Evolutionary conservation across 106 monocot species (phyloP).

Genomic region (Platanthera guangdongensis): DNA sequence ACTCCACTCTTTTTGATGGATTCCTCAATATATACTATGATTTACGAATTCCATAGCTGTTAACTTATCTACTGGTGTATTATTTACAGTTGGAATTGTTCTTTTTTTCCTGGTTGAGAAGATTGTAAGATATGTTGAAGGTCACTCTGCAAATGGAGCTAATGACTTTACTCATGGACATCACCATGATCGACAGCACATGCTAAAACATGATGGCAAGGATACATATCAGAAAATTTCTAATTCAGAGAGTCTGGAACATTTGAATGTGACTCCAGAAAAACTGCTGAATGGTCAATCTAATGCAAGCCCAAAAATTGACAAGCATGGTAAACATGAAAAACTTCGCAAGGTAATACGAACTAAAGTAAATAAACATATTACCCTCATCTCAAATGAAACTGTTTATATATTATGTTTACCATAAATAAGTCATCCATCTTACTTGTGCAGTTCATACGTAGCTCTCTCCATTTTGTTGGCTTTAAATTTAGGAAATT

Average conservation of each 20-base stretch:
- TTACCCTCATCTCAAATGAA: neutral
- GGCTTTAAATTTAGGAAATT: neutral
- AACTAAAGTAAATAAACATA: neutral
- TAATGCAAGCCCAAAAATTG: slow-evolving; percentile 16
- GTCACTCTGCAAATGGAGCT: slow-evolving; percentile 35
- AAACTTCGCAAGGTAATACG: slow-evolving; percentile 47
- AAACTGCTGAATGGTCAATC: slow-evolving; percentile 16
- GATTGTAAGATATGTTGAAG: slow-evolving; percentile 93
- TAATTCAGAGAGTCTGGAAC: slow-evolving; percentile 11
- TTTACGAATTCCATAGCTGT: neutral
- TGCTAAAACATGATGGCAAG: slow-evolving; percentile 30
- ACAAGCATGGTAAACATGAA: slow-evolving; percentile 19
- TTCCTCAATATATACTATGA: neutral
- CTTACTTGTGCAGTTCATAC: neutral
- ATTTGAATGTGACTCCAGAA: slow-evolving; percentile 4
- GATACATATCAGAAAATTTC: slow-evolving; percentile 8
- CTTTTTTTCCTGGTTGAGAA: slow-evolving; percentile 92
- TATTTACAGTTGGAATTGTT: slow-evolving; percentile 72
- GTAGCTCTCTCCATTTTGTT: neutral
- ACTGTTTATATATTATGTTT: neutral
- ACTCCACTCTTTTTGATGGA: neutral
- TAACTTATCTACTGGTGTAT: neutral
- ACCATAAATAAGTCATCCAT: neutral
- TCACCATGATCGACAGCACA: slow-evolving; percentile 57
- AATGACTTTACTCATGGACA: slow-evolving; percentile 32